Base-by-base conservation (phyloP, 1,139 yeast genomes). In the Kazachstania sp. region DNA sequence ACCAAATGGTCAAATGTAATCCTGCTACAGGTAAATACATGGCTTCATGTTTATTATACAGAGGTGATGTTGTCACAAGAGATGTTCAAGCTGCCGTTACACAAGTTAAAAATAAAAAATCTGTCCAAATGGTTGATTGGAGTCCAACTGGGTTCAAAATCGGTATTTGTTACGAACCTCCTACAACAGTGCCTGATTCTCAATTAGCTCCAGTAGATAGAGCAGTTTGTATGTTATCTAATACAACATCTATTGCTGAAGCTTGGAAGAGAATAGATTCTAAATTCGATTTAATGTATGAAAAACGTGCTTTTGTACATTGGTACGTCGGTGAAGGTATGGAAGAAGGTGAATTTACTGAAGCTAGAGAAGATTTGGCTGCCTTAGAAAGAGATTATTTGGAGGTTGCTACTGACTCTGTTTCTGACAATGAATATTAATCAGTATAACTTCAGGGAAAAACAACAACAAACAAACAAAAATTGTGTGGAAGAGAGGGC, bases 121-220 rank as follows among this genome's bases (percentile, higher is more conserved):
- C 95, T 49, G 95, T 90, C 53, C 98, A 90, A 75, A 75, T 92
- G 71, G 98, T 92, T 56, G 97, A 92, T 72, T 92, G 98, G 98
- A 90, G 97, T 70, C 98, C 98, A 62, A 92, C 98, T 49, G 97
- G 97, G 55, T 92, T 92, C 83, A 92, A 92, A 79, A 88, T 92
- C 68, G 98, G 97, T 76, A 90, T 92, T 66, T 92, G 97, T 73
- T 88, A 86, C 74, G 95, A 92, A 73, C 95, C 95, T 55, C 97
- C 97, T 56, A 87, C 95, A 55, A 88, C 87, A 58, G 90, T 90
- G 53, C 79, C 81, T 48, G 83, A 85, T 49, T 87, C 95, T 49
- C 95, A 86, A 68, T 77, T 90, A 61, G 96, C 97, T 43, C 78
- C 83, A 65, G 97, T 90, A 52, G 81, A 83, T 67, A 86, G 98